Conservation (phyloP, 495 filamentous ascomycete species). For the Trichocladium uniseriatum region DNA sequence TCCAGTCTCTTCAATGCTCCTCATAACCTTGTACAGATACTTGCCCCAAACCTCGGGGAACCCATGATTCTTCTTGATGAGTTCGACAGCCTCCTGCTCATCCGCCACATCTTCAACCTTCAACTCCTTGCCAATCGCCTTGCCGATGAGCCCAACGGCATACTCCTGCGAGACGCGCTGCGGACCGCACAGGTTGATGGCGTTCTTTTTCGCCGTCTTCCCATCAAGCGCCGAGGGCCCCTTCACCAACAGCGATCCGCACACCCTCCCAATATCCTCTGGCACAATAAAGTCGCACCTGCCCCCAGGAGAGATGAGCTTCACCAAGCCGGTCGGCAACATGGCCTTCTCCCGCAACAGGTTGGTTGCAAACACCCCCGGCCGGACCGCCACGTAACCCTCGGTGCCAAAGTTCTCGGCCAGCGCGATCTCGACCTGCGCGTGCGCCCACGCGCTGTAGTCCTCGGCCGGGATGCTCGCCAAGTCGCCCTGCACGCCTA, state of each 20-base stretch:
- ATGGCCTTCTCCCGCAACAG: background rate
- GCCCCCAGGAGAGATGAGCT: conserved; percentile 1
- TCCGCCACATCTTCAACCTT: background rate
- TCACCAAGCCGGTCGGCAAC: background rate
- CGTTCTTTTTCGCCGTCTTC: background rate
- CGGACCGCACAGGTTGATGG: background rate
- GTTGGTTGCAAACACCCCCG: conserved; percentile 14
- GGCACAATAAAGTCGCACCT: conserved; percentile 13
- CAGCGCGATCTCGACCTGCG: conserved; percentile 14
- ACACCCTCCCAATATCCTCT: conserved; percentile 11
- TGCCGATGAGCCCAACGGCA: background rate
- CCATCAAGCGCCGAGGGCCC: background rate
- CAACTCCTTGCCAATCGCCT: conserved; percentile 6
- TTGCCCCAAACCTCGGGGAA: background rate
- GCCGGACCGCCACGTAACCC: conserved; percentile 6
- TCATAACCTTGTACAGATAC: background rate
- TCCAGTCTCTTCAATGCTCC: background rate
- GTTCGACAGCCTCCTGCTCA: background rate
- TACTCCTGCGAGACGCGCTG: conserved; percentile 7
- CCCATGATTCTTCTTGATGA: background rate
- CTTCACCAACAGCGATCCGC: background rate
- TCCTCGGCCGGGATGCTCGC: background rate
- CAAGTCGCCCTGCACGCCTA: background rate
- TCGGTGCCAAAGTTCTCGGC: conserved; percentile 8
- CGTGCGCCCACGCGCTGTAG: conserved; percentile 8